Conservation (phyloP, 805 yeast species). For the Schwanniomyces sp. region DNA sequence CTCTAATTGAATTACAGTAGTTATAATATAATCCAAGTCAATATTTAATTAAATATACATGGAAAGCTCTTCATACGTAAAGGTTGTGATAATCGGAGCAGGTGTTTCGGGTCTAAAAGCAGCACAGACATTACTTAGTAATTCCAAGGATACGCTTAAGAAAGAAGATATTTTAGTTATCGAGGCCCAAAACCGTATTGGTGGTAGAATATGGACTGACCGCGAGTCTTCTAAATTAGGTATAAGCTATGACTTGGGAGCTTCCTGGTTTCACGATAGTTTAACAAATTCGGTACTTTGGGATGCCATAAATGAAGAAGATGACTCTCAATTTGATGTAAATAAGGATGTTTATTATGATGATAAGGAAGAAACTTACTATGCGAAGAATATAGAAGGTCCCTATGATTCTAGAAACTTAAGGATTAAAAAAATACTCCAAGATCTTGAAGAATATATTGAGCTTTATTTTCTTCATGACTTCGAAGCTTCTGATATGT, state of each 20-base stretch:
- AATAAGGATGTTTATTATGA: constrained; percentile 44
- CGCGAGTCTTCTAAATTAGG: constrained; percentile 32
- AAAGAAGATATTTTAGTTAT: constrained; percentile 52
- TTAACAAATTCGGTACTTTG: constrained; percentile 60
- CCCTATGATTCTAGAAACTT: constrained; percentile 24
- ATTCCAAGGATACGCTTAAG: constrained; percentile 11
- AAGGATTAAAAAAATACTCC: constrained; percentile 35
- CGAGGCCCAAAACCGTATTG: constrained; percentile 67
- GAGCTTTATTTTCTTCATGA: constrained; percentile 56
- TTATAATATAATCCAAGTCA: not conserved
- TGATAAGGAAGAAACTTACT: constrained; percentile 38
- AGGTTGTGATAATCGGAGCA: constrained; percentile 70
- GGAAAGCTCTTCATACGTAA: not conserved
- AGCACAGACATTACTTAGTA: constrained; percentile 39
- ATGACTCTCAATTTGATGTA: constrained; percentile 14
- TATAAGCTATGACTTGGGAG: constrained; percentile 71
- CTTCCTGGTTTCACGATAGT: constrained; percentile 90
- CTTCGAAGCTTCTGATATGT: constrained; percentile 48
- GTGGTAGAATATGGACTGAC: constrained; percentile 63
- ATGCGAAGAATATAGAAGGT: constrained; percentile 29
- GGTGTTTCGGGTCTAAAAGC: constrained; percentile 80
- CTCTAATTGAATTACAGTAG: not conserved
- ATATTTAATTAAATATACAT: not conserved
- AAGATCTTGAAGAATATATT: constrained; percentile 60
- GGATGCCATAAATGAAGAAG: constrained; percentile 15